phyloP scores from a whole-genome alignment of 202 grass and related monocot species.

The Panicum hallii region DNA sequence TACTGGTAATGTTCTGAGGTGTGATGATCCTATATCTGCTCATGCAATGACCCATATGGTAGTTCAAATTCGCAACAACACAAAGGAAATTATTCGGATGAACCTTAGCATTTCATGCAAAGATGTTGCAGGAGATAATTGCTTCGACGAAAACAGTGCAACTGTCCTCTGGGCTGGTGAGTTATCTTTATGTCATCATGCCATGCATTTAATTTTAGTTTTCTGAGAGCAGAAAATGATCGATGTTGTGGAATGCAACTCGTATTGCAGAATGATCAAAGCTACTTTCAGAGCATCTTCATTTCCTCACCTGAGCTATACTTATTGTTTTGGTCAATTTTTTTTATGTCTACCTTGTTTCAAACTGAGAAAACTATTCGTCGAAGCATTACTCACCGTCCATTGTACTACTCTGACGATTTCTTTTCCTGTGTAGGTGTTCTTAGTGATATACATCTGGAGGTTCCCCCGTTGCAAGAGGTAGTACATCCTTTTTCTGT shows the following conservation, averaged over 20 bases:
- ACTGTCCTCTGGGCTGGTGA: conserved; percentile 93
- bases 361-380: background rate
- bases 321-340: background rate
- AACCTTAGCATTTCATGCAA: conserved; percentile 84
- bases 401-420: background rate
- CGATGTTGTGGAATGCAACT: background rate
- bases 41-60: conserved; percentile 88
- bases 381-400: background rate
- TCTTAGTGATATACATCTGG: conserved; percentile 79
- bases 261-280: background rate
- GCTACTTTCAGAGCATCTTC: background rate
- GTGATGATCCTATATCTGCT: conserved; percentile 72
- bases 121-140: conserved; percentile 95
- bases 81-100: conserved; percentile 88
- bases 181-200: conserved; percentile 30
- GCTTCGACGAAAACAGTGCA: conserved; percentile 74
- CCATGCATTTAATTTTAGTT: conserved; percentile 12
- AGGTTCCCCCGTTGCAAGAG: conserved; percentile 86
- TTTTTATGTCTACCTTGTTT: background rate
- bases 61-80: conserved; percentile 89
- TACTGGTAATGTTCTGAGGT: conserved; percentile 47
- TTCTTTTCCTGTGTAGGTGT: conserved; percentile 58
- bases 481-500: conserved; percentile 80
- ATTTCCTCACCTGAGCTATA: conserved; percentile 3
- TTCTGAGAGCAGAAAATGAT: background rate